Evolutionary conservation across 2,329 filamentous ascomycete species (phyloP), one percentile per base, ranked within the genome.

Genomic region (Talaromyces sp.): DNA sequence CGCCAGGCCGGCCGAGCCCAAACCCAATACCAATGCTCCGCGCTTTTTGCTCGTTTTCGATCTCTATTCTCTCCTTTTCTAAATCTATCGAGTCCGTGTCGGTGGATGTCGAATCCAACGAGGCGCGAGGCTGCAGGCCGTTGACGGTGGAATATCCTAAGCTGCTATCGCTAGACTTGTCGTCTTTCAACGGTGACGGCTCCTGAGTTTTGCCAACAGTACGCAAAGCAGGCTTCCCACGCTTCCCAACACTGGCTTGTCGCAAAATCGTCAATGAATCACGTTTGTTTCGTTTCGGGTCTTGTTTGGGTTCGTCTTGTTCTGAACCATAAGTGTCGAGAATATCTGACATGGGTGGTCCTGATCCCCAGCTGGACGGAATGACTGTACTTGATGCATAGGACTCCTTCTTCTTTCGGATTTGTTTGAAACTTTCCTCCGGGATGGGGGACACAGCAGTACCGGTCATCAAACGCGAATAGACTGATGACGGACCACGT

Each of bases 401-500:
- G 0, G 90, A 92, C 33, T 72, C 87, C 85, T 0, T 73, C 71
- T 33, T 87, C 87, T 63, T 60, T 13, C 27, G 83, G 72, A 27
- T 76, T 70, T 59, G 79, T 81, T 0, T 85, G 83, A 68, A 84
- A 86, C 73, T 59, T 8, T 93, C 90, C 74, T 93, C 90, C 0
- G 88, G 89, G 62, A 93, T 93, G 0, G 90, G 90, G 0, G 90
- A 90, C 31, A 93, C 89, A 66, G 84, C 89, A 0, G 89, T 90
- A 10, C 54, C 60, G 3, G 19, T 59, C 68, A 83, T 85, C 68
- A 83, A 85, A 2, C 89, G 76, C 35, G 76, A 75, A 66, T 79
- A 90, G 70, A 90, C 89, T 66, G 73, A 70, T 64, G 73, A 72
- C 39, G 69, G 70, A n/a, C 73, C 75, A 57, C 76, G 73, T 45